Percentiles rank a stretch among this genome's conserved stretches.
These are phyloP conservation scores for Podila clonocystis DNA, from an alignment of 192 early-diverging fungal species.

Conservation along the genomic window DNA sequence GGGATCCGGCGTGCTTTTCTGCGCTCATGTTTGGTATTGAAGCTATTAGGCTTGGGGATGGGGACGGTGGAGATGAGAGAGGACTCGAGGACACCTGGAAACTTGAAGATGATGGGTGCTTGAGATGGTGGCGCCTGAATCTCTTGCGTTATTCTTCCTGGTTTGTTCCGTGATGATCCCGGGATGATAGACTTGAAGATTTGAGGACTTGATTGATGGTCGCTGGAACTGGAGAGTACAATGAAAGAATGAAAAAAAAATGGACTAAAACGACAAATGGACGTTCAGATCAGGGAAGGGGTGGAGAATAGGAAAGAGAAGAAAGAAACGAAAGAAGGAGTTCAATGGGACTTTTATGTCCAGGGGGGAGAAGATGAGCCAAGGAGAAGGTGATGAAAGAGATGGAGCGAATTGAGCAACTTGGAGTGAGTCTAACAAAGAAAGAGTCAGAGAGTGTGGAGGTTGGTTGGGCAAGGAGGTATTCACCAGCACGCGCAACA, in stretches of 20 bases:
- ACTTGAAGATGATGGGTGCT: not conserved
- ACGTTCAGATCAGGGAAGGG: not conserved
- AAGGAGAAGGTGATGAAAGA: not conserved
- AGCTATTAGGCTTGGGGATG: not conserved
- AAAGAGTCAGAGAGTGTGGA: not conserved
- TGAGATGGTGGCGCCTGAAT: not conserved
- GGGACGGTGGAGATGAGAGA: too few species aligned
- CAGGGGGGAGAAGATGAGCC: not conserved
- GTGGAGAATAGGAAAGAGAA: not conserved
- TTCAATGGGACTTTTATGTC: too few species aligned
- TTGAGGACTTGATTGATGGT: not conserved
- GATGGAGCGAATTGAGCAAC: too few species aligned
- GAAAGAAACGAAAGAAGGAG: constrained; percentile 6
- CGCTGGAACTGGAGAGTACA: not conserved
- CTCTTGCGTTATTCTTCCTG: not conserved
- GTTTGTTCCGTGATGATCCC: not conserved
- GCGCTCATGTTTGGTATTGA: constrained; percentile 29
- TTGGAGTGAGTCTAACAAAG: not conserved
- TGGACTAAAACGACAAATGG: not conserved
- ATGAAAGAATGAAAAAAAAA: not conserved
- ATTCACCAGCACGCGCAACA: too few species aligned
- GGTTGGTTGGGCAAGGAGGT: too few species aligned
- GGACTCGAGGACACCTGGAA: not conserved
- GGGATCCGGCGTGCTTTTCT: constrained; percentile 47
- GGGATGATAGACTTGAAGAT: not conserved